Percentiles rank a stretch among this genome's conserved stretches.
phyloP scores from a whole-genome alignment of 768 basidiomycete species.

The Guyanaporus albipodus region DNA sequence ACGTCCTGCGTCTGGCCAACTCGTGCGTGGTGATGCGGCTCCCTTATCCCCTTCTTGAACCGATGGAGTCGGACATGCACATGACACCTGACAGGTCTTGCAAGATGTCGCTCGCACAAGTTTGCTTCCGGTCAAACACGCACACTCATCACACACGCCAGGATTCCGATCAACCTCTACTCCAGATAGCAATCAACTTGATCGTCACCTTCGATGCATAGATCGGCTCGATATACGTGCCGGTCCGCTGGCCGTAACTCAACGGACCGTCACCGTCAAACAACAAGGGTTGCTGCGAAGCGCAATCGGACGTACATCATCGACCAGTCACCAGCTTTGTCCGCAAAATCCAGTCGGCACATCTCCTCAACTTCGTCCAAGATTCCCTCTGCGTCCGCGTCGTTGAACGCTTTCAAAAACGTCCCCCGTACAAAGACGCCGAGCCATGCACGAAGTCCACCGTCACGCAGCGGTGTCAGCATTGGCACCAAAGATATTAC shows the following conservation, averaged over 20 bases:
- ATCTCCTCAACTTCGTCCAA: conserved; percentile 60
- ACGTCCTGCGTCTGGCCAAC: neutral
- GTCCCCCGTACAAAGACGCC: conserved; percentile 58
- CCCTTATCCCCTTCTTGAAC: conserved; percentile 2
- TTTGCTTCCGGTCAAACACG: conserved; percentile 4
- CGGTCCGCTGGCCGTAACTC: conserved; percentile 5
- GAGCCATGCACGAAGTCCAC: conserved; percentile 60
- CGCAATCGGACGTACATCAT: conserved; percentile 73
- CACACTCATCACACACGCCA: neutral
- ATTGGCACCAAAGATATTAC: conserved; percentile 55
- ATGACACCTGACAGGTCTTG: neutral
- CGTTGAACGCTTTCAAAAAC: conserved; percentile 51
- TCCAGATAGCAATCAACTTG: neutral
- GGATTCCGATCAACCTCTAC: conserved; percentile 2
- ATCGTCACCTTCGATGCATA: conserved; percentile 1
- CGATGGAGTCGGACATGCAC: neutral
- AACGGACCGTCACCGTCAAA: conserved; percentile 14
- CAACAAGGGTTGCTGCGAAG: conserved; percentile 48
- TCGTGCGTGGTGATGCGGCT: neutral
- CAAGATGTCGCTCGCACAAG: conserved; percentile 1
- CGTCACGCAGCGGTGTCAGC: conserved; percentile 48
- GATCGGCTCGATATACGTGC: conserved; percentile 3
- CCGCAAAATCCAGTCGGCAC: conserved; percentile 52
- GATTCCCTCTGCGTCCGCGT: conserved; percentile 53
- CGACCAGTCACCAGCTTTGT: conserved; percentile 58